Percentiles rank a stretch among this genome's conserved stretches.
These are phyloP conservation scores for Aspergillus bertholletiae DNA, from an alignment of 495 filamentous ascomycete genomes.

Conservation along the genomic window DNA sequence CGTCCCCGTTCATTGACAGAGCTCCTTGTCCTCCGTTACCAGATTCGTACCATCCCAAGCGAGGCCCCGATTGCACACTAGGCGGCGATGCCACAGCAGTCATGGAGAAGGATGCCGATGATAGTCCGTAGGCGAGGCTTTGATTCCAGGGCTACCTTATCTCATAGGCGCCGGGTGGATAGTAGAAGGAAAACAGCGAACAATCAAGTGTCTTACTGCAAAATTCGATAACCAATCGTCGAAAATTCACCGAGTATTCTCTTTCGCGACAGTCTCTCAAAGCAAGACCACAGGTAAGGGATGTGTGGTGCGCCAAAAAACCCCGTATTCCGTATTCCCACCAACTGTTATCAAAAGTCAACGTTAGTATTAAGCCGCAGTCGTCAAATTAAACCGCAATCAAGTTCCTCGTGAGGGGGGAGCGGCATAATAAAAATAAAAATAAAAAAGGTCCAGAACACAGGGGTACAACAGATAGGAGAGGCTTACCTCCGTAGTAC, in stretches of 20 bases:
- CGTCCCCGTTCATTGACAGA: slow-evolving; percentile 80
- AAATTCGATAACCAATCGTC: not conserved
- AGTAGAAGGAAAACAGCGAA: slow-evolving; percentile 4
- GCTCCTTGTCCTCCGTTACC: slow-evolving; percentile 71
- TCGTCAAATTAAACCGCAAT: slow-evolving; percentile 6
- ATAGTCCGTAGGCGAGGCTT: slow-evolving; percentile 11
- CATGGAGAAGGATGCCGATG: slow-evolving; percentile 59
- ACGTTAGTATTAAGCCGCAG: slow-evolving; percentile 22
- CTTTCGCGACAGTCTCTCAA: slow-evolving; percentile 5
- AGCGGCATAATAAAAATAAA: not conserved
- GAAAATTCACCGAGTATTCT: not conserved
- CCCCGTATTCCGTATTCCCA: slow-evolving; percentile 5
- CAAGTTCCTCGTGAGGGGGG: not conserved
- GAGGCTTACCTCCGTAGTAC: slow-evolving; percentile 9
- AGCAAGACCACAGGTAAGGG: not conserved
- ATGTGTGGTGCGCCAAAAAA: slow-evolving; percentile 12
- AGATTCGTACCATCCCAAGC: slow-evolving; percentile 57
- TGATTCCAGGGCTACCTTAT: slow-evolving; percentile 11
- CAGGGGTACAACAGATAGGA: not conserved
- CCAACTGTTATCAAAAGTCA: slow-evolving; percentile 15
- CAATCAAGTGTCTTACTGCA: not conserved
- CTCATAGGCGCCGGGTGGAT: slow-evolving; percentile 20
- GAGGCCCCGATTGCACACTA: slow-evolving; percentile 73
- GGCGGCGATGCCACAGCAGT: slow-evolving; percentile 95
- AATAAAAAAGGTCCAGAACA: not conserved